Evolutionary conservation across 345 rosid genomes (phyloP).

Genomic region (Psidium guajava): DNA sequence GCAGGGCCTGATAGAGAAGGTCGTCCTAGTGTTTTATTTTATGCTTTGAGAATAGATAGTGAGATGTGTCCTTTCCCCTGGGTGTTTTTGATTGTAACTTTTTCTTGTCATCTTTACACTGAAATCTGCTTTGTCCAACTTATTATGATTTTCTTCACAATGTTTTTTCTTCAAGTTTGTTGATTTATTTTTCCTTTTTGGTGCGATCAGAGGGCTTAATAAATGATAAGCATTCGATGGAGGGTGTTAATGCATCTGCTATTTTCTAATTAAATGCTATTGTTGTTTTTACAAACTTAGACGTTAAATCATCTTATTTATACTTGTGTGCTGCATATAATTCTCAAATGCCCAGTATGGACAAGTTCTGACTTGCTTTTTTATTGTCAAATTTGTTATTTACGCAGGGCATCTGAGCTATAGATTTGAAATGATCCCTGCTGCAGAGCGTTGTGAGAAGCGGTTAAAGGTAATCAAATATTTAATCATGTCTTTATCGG

Average conservation of each 20-base stretch:
- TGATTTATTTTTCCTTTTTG: not conserved
- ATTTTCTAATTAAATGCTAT: not conserved
- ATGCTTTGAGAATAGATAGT: not conserved
- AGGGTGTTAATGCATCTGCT: not conserved
- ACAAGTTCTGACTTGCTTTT: not conserved
- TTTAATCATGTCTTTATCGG: not conserved
- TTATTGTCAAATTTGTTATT: not conserved
- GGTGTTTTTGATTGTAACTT: not conserved
- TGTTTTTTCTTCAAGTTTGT: not conserved
- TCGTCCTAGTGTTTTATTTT: conserved; percentile 8
- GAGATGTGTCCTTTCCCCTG: not conserved
- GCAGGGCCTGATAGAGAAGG: conserved; percentile 56
- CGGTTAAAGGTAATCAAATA: conserved; percentile 37
- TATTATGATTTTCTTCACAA: not conserved
- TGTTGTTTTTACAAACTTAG: not conserved
- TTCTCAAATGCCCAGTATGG: not conserved
- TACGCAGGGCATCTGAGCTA: conserved; percentile 51
- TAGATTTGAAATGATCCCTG: conserved; percentile 57
- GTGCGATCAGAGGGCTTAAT: not conserved
- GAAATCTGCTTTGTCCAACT: not conserved
- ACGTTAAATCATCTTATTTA: not conserved
- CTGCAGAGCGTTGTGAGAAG: conserved; percentile 23
- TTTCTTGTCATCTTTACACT: not conserved
- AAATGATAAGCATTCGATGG: not conserved
- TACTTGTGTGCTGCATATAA: not conserved